These are phyloP conservation scores for Ajuga reptans DNA, from an alignment of 305 asterid genomes.

Conservation along the genomic window DNA sequence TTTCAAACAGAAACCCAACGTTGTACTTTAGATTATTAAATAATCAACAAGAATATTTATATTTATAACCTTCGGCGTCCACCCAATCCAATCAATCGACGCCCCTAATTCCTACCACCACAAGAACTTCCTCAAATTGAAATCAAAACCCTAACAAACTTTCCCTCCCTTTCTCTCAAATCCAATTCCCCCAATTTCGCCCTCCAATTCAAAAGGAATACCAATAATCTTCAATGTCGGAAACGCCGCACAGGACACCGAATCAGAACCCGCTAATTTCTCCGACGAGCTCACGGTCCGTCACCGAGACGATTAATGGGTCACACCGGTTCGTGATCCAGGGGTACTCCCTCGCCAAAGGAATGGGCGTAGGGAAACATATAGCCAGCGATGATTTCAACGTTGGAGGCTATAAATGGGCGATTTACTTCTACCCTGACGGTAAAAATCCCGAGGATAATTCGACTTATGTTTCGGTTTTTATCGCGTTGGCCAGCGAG, in stretches of 20 bases:
- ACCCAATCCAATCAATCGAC: neutral
- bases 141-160: conserved; percentile 26
- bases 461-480: conserved; percentile 75
- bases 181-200: conserved; percentile 6
- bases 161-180: conserved; percentile 13
- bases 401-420: conserved; percentile 92
- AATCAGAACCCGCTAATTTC: conserved; percentile 33
- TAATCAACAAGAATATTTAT: too few relatives aligned
- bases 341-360: conserved; percentile 86
- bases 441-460: conserved; percentile 91
- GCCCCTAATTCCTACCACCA: conserved; percentile 10
- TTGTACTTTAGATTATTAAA: too few relatives aligned
- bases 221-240: conserved; percentile 28
- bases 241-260: conserved; percentile 28
- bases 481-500: conserved; percentile 86
- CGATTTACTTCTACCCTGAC: conserved; percentile 90
- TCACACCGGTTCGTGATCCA: conserved; percentile 81
- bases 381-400: conserved; percentile 88
- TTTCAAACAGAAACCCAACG: too few relatives aligned
- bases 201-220: neutral
- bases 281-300: conserved; percentile 73
- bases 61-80: neutral
- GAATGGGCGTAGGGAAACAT: conserved; percentile 89
- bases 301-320: conserved; percentile 78
- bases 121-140: conserved; percentile 10